Conservation (phyloP, 2,329 filamentous ascomycete species). For the Penicillium verrucosum region DNA sequence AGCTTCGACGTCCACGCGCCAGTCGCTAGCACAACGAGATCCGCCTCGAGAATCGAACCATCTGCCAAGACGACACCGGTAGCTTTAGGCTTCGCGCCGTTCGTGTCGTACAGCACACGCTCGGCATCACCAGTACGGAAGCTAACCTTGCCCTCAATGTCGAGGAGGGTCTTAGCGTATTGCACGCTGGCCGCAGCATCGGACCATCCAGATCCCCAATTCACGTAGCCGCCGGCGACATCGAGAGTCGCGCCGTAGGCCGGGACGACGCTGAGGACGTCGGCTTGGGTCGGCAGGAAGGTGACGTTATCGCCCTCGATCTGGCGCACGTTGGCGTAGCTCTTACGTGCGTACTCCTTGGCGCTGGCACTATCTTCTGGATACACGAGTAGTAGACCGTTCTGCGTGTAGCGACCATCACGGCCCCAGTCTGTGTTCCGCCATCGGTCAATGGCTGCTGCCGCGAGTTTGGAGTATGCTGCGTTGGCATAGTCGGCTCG, state of each 20-base stretch:
- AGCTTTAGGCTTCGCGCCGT: constrained; percentile 39
- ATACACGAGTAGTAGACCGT: constrained; percentile 43
- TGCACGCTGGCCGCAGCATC: constrained; percentile 43
- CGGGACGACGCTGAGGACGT: constrained; percentile 35
- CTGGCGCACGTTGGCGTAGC: constrained; percentile 41
- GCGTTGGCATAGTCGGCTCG: constrained; percentile 77
- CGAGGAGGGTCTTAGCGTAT: constrained; percentile 39
- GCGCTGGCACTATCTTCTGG: constrained; percentile 29
- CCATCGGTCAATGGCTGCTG: constrained; percentile 68
- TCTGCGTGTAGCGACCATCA: constrained; percentile 45
- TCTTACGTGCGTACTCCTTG: constrained; percentile 38
- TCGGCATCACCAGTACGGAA: constrained; percentile 39
- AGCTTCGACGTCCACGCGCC: constrained; percentile 83
- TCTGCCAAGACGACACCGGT: constrained; percentile 53
- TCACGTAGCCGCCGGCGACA: constrained; percentile 45
- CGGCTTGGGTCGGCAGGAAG: constrained; percentile 32
- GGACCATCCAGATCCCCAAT: constrained; percentile 48
- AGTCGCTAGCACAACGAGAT: constrained; percentile 74
- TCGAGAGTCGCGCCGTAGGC: constrained; percentile 35
- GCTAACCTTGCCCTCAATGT: constrained; percentile 35
- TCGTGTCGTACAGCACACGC: constrained; percentile 30
- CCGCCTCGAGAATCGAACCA: constrained; percentile 56
- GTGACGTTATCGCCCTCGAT: constrained; percentile 36
- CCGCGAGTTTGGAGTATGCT: constrained; percentile 71
- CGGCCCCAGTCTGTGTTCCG: constrained; percentile 47